These are phyloP conservation scores for Schizochytrium sp. DNA, from an alignment of 108 stramenopile genomes.

Conservation along the genomic window DNA sequence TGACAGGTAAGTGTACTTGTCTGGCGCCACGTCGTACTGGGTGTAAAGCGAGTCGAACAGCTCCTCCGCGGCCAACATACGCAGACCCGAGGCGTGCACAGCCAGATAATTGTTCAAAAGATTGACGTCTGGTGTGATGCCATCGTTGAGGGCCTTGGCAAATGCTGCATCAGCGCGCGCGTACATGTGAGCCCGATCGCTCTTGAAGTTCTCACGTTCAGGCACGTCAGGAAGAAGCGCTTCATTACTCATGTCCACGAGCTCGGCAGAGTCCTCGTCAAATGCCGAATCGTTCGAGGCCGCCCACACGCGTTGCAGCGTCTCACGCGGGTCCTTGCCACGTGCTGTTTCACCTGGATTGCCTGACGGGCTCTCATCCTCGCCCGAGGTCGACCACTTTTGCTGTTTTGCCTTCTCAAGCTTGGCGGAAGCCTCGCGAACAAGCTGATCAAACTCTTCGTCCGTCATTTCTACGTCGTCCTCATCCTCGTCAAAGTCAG, in stretches of 20 bases:
- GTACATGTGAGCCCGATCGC: not conserved
- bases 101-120: not conserved
- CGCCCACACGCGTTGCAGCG: not conserved
- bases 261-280: not conserved
- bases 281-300: not conserved
- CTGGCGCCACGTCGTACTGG: not conserved
- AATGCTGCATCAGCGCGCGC: not conserved
- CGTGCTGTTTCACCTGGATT: too few species aligned
- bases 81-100: not conserved
- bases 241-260: too few species aligned
- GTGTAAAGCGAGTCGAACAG: not conserved
- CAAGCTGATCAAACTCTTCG: not conserved
- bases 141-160: not conserved
- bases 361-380: too few species aligned
- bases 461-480: not conserved
- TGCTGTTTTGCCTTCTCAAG: not conserved
- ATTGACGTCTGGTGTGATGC: not conserved
- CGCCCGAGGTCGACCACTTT: too few species aligned
- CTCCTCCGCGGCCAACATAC: not conserved
- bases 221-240: not conserved
- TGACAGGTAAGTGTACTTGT: not conserved
- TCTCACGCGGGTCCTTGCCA: not conserved
- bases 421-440: not conserved
- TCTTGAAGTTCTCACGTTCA: not conserved
- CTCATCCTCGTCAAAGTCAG: too few species aligned